These are phyloP conservation scores for Cystobasidium slooffiae DNA, from an alignment of 1,284 basidiomycete genomes.

Conservation along the genomic window DNA sequence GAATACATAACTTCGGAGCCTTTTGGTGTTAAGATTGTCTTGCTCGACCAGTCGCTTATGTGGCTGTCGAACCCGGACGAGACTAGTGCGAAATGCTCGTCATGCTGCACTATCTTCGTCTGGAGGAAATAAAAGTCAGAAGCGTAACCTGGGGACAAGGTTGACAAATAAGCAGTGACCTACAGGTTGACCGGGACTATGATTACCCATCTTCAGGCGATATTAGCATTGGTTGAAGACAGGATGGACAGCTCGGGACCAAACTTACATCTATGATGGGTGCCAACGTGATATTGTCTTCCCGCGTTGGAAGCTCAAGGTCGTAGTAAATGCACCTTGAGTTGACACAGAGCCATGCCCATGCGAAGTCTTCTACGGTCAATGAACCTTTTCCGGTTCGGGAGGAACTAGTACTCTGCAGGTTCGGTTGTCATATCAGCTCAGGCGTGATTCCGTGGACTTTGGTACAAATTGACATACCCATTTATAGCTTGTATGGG, in stretches of 20 bases:
- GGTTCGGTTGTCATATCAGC: neutral
- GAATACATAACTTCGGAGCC: conserved; percentile 51
- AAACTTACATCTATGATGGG: conserved; percentile 53
- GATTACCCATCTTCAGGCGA: conserved; percentile 45
- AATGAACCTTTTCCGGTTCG: neutral
- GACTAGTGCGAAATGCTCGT: conserved; percentile 4
- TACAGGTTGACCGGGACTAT: conserved; percentile 29
- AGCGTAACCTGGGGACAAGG: neutral
- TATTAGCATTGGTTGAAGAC: neutral
- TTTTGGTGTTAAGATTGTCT: conserved; percentile 32
- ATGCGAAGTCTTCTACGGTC: conserved; percentile 45
- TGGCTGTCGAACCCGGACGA: neutral
- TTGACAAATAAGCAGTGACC: neutral
- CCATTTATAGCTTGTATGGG: conserved; percentile 31
- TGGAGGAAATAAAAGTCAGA: neutral
- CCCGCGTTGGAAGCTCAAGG: conserved; percentile 40
- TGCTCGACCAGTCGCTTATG: conserved; percentile 15
- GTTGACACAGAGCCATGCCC: conserved; percentile 52
- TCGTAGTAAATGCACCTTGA: conserved; percentile 53
- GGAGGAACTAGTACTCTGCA: too few species aligned
- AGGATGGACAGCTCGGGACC: neutral
- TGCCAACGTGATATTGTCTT: conserved; percentile 51
- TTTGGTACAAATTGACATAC: conserved; percentile 16
- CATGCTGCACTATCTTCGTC: conserved; percentile 18
- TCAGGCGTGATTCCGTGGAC: conserved; percentile 3